Percentiles rank a stretch among this genome's conserved stretches.
phyloP scores from a whole-genome alignment of 257 asterid genomes.

The Paraleonurus japonicus region DNA sequence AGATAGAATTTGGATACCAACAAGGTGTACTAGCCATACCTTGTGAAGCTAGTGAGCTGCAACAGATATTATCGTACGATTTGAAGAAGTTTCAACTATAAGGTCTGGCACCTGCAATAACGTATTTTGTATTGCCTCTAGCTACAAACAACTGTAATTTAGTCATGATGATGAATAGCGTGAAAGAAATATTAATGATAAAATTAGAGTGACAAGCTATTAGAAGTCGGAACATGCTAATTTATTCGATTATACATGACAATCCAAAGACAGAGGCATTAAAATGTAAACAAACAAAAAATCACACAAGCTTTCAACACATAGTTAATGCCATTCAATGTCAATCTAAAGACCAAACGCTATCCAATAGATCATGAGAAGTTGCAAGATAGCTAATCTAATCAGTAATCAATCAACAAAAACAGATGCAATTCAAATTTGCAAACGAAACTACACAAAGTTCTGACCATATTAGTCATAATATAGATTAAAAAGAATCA shows the following conservation, averaged over 20 bases:
- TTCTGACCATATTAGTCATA: not conserved
- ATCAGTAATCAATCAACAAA: not conserved
- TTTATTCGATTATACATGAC: not conserved
- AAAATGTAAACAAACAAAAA: conserved; percentile 1
- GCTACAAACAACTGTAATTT: not conserved
- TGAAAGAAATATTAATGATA: not conserved
- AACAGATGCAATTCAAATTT: not conserved
- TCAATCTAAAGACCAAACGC: conserved; percentile 1
- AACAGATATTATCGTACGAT: conserved; percentile 19
- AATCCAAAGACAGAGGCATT: not conserved
- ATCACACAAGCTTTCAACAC: not conserved
- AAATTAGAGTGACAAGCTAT: not conserved
- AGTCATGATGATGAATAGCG: not conserved
- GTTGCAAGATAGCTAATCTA: not conserved
- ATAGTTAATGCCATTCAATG: not conserved
- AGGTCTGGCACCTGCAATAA: not conserved
- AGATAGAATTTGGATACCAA: conserved; percentile 45
- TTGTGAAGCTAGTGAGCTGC: conserved; percentile 49
- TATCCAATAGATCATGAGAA: conserved; percentile 12
- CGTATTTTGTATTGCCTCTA: not conserved
- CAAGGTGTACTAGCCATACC: conserved; percentile 43
- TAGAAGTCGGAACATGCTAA: not conserved
- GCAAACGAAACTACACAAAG: not conserved
- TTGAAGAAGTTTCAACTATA: not conserved
- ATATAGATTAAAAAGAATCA: not conserved